phyloP scores from a whole-genome alignment of 768 basidiomycete genomes.

The Lactifluus subvellereus region DNA sequence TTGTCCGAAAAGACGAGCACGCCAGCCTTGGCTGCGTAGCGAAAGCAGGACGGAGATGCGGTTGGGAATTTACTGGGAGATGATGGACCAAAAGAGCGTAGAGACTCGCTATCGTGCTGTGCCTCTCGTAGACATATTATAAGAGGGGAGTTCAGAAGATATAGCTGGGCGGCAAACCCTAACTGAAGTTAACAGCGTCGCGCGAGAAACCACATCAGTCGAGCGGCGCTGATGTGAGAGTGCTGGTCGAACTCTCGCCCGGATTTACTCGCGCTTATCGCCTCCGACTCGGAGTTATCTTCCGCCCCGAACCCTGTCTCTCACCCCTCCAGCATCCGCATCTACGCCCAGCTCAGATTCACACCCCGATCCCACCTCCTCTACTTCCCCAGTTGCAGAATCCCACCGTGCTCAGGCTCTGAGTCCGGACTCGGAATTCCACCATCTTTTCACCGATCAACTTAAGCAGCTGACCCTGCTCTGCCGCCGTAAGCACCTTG shows the following conservation, averaged over 20 bases:
- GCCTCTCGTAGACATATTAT: conserved; percentile 22
- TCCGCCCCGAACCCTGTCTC: conserved; percentile 35
- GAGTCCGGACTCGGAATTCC: conserved; percentile 66
- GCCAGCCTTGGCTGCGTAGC: conserved; percentile 48
- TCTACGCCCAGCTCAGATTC: conserved; percentile 29
- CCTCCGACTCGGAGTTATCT: conserved; percentile 30
- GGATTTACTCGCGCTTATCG: conserved; percentile 58
- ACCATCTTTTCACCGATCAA: conserved; percentile 88
- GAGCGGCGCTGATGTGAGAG: neutral
- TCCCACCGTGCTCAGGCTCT: conserved; percentile 74
- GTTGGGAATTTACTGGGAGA: conserved; percentile 68
- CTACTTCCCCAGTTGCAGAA: conserved; percentile 57
- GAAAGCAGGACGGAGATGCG: conserved; percentile 64
- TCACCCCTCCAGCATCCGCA: conserved; percentile 33
- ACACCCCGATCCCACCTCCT: conserved; percentile 43
- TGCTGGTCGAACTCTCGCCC: no score
- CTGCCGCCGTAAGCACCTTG: conserved; percentile 66
- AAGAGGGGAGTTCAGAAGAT: no score
- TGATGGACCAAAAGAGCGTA: conserved; percentile 53
- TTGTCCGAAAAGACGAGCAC: conserved; percentile 79
- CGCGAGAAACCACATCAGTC: conserved; percentile 46
- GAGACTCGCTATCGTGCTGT: conserved; percentile 46
- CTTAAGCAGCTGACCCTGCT: conserved; percentile 92
- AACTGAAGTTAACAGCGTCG: conserved; percentile 48
- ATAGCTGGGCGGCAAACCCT: conserved; percentile 51